Conservation (phyloP, 352 stramenopile species). For the Aphanomyces astaci region DNA sequence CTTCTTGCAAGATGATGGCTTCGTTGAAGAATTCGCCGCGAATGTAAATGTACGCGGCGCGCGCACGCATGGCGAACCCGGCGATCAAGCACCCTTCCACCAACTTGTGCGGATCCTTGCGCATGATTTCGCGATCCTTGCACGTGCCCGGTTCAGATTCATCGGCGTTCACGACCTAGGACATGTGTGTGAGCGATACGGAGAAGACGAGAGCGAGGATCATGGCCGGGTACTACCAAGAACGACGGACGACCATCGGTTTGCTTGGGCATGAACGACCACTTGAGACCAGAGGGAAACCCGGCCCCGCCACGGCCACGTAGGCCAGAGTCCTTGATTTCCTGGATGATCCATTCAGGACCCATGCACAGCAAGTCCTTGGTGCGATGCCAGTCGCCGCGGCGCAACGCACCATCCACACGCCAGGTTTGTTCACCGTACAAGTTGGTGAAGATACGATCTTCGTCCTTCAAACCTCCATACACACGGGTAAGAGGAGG, state of each 20-base stretch:
- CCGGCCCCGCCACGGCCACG: slow-evolving; percentile 96
- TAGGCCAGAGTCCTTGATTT: slow-evolving; percentile 99
- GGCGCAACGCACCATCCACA: slow-evolving; percentile 80
- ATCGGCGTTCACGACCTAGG: slow-evolving; percentile 99
- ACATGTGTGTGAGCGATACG: too few relatives aligned
- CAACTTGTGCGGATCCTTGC: slow-evolving; percentile 99
- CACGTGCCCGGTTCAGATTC: slow-evolving; percentile 98
- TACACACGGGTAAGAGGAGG: slow-evolving; percentile 80
- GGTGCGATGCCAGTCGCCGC: slow-evolving; percentile 94
- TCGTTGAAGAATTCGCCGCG: slow-evolving; percentile 99
- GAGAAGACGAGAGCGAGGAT: too few relatives aligned
- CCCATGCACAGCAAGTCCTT: slow-evolving; percentile 98
- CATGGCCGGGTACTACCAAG: too few relatives aligned
- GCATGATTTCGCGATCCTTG: slow-evolving; percentile 99
- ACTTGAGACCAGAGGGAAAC: slow-evolving; percentile 99
- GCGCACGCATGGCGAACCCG: slow-evolving; percentile 97
- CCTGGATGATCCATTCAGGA: slow-evolving; percentile 99
- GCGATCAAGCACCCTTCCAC: slow-evolving; percentile 97
- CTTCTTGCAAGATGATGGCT: slow-evolving; percentile 95
- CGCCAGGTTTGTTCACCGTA: slow-evolving; percentile 95
- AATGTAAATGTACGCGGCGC: slow-evolving; percentile 99
- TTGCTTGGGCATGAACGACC: slow-evolving; percentile 99
- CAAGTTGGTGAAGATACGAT: slow-evolving; percentile 99
- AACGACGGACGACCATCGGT: slow-evolving; percentile 98
- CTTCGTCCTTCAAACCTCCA: slow-evolving; percentile 95